Evolutionary conservation across 2,329 filamentous ascomycete species (phyloP), one percentile per base, ranked within the genome.

Genomic region (Colletotrichum lentis): DNA sequence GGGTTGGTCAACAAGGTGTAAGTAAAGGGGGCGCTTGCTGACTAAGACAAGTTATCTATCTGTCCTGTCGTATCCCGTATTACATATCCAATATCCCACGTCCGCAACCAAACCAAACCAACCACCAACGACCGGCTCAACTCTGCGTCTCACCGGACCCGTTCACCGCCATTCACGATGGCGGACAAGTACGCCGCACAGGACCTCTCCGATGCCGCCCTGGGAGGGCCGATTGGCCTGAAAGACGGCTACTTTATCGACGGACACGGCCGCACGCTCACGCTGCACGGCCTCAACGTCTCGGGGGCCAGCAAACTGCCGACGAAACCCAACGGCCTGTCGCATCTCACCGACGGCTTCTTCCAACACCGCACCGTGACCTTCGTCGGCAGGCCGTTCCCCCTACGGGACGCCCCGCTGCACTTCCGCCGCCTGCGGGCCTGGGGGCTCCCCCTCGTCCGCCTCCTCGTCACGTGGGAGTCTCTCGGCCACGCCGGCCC

Each of bases 401-500:
- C 76, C 0, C 71, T 80, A 0, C 75, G 76, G 20, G 77, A 80
- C 44, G 80, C 80, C 5, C 77, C 75, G 27, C 72, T 80, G 39
- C 80, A 81, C 61, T 80, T 80, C 59, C 71, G 74, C 20, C 74
- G 79, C 2, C 73, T 81, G 35, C 75, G 73, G 55, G 74, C 76
- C 41, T 81, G 80, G 80, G 80, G 80, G 0, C 67, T 79, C 43
- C 77, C 79, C 37, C 70, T 81, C 27, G 73, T 81, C 14, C 75
- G 80, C 31, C 74, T 81, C 60, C 77, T 81, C 14, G 78, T 81
- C n/a, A 80, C 78, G 4, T 81, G 80, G 80, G 80, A 81, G 65
- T 77, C 80, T 6, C 72, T 81, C 8, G 79, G 75, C 3, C 77
- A 78, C 56, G 67, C 72, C 0, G 76, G 77, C 0, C 76, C 77